Base-by-base conservation (phyloP, 495 filamentous ascomycete species). In the Xylaria acuta region DNA sequence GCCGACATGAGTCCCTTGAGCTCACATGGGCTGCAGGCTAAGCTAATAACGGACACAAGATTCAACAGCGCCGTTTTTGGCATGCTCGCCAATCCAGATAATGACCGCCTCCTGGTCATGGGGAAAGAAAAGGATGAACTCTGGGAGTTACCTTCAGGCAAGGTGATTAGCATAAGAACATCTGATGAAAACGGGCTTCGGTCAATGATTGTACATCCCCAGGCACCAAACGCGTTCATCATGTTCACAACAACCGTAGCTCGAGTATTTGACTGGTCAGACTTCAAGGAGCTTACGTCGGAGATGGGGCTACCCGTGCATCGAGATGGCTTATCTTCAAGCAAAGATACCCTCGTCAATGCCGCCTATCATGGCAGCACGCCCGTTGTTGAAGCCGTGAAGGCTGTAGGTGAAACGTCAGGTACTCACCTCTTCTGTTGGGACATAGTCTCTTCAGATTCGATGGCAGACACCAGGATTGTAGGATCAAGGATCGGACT, bases 121-220 rank as follows among this genome's bases (percentile, higher is more conserved):
- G 71, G 77, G 22, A 71, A 56, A 4, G 34, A 70, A 34, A 16
- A 32, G 5, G 66, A 73, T n/a, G 34, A 74, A 45, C 53, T 75
- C 2, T 77, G 73, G 73, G 70, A 73, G 49, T 41, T 77, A 2
- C 73, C 76, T n/a, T 72, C 72, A 20, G 75, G 75, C n/a, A 58
- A 40, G 18, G 45, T 72, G 38, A 7, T 74, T 9, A 66, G 22
- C 16, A 22, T 25, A 20, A 54, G 60, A 36, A 69, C 30, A 63
- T 38, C 59, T 63, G 59, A 63, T 63, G 59, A 63, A 63, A 63
- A 63, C 59, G 59, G 59, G 36, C n/a, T 63, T 41, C 34, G 59
- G 59, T 63, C 59, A 63, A 63, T 63, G 59, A 43, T 63, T 41
- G 59, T 43, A 41, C 59, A 34, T 59, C 41, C n/a, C 22, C 47